phyloP scores from a whole-genome alignment of 495 filamentous ascomycete genomes.

The Geoglossum glabrum region DNA sequence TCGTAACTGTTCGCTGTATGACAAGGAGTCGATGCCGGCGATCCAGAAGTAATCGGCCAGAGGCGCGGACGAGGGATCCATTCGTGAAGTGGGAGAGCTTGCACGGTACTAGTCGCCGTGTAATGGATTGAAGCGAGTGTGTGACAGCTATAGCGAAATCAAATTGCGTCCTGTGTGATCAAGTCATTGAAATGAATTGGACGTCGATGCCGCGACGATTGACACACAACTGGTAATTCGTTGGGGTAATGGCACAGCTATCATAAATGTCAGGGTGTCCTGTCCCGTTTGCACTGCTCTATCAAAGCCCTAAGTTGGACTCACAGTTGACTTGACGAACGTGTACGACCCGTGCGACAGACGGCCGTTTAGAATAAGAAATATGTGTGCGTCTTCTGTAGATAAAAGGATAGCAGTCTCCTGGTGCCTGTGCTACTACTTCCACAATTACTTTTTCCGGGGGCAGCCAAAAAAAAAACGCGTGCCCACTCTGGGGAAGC shows the following conservation, averaged over 20 bases:
- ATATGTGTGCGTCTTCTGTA: not conserved
- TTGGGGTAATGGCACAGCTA: not conserved
- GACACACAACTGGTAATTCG: not conserved
- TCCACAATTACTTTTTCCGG: not conserved
- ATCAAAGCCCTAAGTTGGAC: not conserved
- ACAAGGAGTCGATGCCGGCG: conserved; percentile 62
- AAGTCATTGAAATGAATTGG: conserved; percentile 1
- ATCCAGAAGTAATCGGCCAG: conserved; percentile 99
- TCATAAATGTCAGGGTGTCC: not conserved
- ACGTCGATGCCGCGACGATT: not conserved
- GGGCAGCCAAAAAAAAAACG: not conserved
- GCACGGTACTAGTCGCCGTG: not conserved
- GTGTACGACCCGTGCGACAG: not conserved
- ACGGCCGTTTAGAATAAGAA: not conserved
- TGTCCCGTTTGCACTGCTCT: not conserved
- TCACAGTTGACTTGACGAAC: not conserved
- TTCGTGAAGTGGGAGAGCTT: not conserved
- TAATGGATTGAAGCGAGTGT: not conserved
- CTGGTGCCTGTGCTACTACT: not conserved
- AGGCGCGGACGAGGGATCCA: conserved; percentile 33
- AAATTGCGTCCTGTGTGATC: not conserved
- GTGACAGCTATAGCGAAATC: not conserved
- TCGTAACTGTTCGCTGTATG: conserved; percentile 30
- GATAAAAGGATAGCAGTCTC: not conserved
- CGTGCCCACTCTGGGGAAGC: conserved; percentile 1